A percentile compares a stretch with the other conserved stretches of the same genome.
Conservation (phyloP, 768 basidiomycete genomes). For the Mycena amicta region DNA sequence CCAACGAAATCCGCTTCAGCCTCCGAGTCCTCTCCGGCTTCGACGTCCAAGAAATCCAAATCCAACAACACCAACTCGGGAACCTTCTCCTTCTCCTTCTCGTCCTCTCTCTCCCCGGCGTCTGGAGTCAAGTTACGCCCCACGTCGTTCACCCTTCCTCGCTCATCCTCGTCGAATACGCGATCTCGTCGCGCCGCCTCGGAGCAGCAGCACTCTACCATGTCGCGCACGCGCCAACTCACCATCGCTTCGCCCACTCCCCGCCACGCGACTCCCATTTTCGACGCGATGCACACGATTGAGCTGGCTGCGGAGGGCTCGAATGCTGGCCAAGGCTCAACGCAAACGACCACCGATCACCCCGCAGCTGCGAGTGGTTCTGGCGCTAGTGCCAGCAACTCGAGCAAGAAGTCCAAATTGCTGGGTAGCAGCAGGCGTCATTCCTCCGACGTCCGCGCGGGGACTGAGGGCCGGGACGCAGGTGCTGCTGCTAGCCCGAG, state of each 20-base stretch:
- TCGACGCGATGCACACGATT: background rate
- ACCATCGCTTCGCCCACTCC: background rate
- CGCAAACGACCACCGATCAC: background rate
- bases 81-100: slow-evolving; percentile 24
- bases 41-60: slow-evolving; percentile 29
- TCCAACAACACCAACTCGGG: slow-evolving; percentile 25
- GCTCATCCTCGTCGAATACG: slow-evolving; percentile 32
- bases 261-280: background rate
- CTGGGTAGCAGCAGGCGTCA: background rate
- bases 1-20: slow-evolving; percentile 21
- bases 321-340: background rate
- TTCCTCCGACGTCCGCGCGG: background rate
- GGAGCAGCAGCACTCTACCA: slow-evolving; percentile 1
- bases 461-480: background rate
- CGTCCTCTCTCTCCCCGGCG: slow-evolving; percentile 26
- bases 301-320: background rate
- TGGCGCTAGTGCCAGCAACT: no score
- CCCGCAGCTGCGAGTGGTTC: background rate
- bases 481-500: no score
- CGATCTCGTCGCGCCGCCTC: slow-evolving; percentile 26
- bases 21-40: slow-evolving; percentile 27
- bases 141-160: slow-evolving; percentile 36
- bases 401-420: background rate
- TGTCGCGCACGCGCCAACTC: slow-evolving; percentile 6
- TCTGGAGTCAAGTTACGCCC: slow-evolving; percentile 43